These are phyloP conservation scores for Ramaria sp. DNA, from an alignment of 768 basidiomycete genomes.

Conservation along the genomic window DNA sequence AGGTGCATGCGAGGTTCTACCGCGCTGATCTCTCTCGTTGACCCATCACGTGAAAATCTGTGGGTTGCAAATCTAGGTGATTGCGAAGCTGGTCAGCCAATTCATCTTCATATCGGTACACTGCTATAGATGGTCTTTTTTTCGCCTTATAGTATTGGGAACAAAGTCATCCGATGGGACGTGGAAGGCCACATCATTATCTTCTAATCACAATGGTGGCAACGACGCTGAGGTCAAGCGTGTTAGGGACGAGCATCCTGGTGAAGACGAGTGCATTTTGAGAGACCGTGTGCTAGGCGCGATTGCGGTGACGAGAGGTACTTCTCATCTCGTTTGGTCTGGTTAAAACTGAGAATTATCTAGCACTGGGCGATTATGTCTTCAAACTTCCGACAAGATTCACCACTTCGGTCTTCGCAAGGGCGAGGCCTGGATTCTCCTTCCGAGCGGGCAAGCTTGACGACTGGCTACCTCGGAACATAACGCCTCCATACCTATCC, in stretches of 20 bases:
- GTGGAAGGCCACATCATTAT: conserved; percentile 45
- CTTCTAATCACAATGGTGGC: conserved; percentile 60
- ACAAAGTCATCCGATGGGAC: conserved; percentile 34
- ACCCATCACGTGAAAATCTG: conserved; percentile 55
- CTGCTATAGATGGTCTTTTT: background rate
- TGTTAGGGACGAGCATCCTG: conserved; percentile 53
- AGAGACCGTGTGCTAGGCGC: conserved; percentile 66
- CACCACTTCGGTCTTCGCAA: conserved; percentile 55
- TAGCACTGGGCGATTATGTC: conserved; percentile 60
- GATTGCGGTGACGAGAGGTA: conserved; percentile 69
- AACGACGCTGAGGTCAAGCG: conserved; percentile 58
- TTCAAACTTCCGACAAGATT: conserved; percentile 68
- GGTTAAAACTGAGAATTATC: background rate
- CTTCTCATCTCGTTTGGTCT: conserved; percentile 11
- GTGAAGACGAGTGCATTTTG: conserved; percentile 55
- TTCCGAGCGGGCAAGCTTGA: conserved; percentile 49
- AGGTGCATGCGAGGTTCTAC: conserved; percentile 77
- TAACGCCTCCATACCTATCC: conserved; percentile 57
- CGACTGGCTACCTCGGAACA: conserved; percentile 51
- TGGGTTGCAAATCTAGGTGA: conserved; percentile 80
- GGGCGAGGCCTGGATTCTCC: conserved; percentile 34
- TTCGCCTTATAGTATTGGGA: conserved; percentile 24
- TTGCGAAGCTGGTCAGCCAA: conserved; percentile 52
- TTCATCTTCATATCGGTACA: background rate
- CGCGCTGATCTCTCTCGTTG: conserved; percentile 60